Conservation (phyloP, 768 basidiomycete genomes). For the Suillus brevipes region DNA sequence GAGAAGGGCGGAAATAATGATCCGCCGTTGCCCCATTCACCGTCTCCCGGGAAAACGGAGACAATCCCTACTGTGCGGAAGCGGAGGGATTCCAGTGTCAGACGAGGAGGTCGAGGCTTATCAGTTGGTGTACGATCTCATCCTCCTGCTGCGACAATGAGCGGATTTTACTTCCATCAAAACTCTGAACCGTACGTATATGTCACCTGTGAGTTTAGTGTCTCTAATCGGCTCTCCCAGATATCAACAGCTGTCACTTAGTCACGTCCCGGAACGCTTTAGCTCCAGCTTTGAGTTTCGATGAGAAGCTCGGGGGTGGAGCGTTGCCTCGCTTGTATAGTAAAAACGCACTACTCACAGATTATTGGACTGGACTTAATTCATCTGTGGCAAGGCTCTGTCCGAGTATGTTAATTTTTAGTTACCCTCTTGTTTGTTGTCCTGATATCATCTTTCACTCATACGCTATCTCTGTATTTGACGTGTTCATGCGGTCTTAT, state of each 20-base stretch:
- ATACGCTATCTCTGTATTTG: constrained; percentile 4
- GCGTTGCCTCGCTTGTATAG: constrained; percentile 1
- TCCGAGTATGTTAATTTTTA: constrained; percentile 11
- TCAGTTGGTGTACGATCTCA: constrained; percentile 48
- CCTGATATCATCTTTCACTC: constrained; percentile 6
- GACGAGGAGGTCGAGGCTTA: constrained; percentile 45
- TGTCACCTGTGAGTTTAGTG: constrained; percentile 20
- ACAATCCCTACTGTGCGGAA: constrained; percentile 36
- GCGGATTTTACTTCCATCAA: constrained; percentile 91
- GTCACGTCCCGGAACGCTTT: constrained; percentile 71
- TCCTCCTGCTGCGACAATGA: constrained; percentile 70
- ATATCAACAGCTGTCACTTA: constrained; percentile 86
- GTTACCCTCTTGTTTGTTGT: constrained; percentile 1
- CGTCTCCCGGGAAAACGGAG: constrained; percentile 38
- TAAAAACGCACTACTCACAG: constrained; percentile 8
- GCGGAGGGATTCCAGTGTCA: constrained; percentile 49
- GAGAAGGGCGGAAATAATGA: constrained; percentile 29
- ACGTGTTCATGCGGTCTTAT: not conserved
- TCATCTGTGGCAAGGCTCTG: not conserved
- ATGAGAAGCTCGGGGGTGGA: constrained; percentile 35
- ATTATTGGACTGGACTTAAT: constrained; percentile 9
- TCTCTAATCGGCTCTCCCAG: constrained; percentile 38
- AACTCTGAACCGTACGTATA: constrained; percentile 82
- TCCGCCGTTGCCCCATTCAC: constrained; percentile 29
- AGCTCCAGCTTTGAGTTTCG: constrained; percentile 88